A percentile compares a stretch with the other conserved stretches of the same genome.
These are phyloP conservation scores for Vickermania spadyakhi DNA, from an alignment of 208 protist species.

Conservation along the genomic window DNA sequence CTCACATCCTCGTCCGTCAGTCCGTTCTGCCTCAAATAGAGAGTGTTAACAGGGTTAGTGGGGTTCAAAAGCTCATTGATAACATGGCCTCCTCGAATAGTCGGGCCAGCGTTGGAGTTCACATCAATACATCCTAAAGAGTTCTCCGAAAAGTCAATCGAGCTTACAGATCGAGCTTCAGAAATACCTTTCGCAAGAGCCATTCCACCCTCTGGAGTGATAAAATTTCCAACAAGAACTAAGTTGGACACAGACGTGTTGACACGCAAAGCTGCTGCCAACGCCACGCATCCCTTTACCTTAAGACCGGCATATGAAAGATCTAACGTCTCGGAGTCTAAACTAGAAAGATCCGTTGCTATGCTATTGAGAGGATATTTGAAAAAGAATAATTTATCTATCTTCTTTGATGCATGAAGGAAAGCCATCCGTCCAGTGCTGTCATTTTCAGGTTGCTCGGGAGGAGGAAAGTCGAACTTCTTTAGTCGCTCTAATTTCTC, in stretches of 20 bases:
- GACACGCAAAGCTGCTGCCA: slow-evolving; percentile 61
- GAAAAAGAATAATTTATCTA: slow-evolving; percentile 52
- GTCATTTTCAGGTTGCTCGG: slow-evolving; percentile 57
- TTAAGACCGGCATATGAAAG: slow-evolving; percentile 64
- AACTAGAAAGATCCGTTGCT: slow-evolving; percentile 28
- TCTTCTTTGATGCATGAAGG: slow-evolving; percentile 35
- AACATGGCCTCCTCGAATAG: slow-evolving; percentile 42
- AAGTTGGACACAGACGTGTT: slow-evolving; percentile 53
- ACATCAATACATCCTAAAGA: slow-evolving; percentile 42
- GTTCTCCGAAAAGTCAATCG: slow-evolving; percentile 73
- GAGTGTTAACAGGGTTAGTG: slow-evolving; percentile 33
- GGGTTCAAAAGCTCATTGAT: slow-evolving; percentile 47
- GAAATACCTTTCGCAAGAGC: slow-evolving; percentile 53
- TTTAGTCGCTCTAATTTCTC: slow-evolving; percentile 48
- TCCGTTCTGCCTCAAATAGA: slow-evolving; percentile 64
- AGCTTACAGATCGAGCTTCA: slow-evolving; percentile 37
- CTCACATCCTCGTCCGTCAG: slow-evolving; percentile 65
- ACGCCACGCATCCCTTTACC: slow-evolving; percentile 52
- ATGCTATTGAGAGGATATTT: slow-evolving; percentile 67
- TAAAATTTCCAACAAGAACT: slow-evolving; percentile 67
- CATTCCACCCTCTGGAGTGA: slow-evolving; percentile 53
- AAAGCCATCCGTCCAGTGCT: slow-evolving; percentile 50
- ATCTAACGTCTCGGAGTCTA: slow-evolving; percentile 46
- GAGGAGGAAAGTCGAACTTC: slow-evolving; percentile 33
- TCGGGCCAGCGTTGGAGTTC: not conserved